Conservation (phyloP, 2,329 filamentous ascomycete species). For the Pseudogymnoascus sp. region DNA sequence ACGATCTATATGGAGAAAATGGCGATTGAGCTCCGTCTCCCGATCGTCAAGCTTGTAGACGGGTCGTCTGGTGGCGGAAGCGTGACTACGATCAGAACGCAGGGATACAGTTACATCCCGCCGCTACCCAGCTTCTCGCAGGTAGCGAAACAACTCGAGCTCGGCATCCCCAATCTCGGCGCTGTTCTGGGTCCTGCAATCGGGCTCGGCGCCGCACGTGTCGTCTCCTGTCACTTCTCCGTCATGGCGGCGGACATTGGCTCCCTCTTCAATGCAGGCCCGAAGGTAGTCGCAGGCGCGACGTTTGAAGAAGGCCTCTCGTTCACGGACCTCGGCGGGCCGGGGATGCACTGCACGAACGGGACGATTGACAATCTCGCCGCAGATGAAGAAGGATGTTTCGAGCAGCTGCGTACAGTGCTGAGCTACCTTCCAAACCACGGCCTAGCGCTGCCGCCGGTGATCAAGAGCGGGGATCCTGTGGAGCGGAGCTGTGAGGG, state of each 20-base stretch:
- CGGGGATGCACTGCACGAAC: conserved; percentile 55
- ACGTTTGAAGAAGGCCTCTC: conserved; percentile 57
- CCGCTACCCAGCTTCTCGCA: conserved; percentile 46
- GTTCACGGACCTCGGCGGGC: conserved; percentile 53
- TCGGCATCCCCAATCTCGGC: conserved; percentile 57
- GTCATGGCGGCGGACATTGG: conserved; percentile 60
- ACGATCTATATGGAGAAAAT: conserved; percentile 57
- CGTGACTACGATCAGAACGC: conserved; percentile 49
- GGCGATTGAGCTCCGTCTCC: conserved; percentile 47
- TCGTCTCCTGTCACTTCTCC: conserved; percentile 55
- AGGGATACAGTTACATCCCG: conserved; percentile 53
- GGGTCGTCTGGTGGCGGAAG: conserved; percentile 56
- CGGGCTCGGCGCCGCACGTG: conserved; percentile 53
- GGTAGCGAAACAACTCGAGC: conserved; percentile 51
- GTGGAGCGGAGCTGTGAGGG: conserved; percentile 40
- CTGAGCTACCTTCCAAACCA: conserved; percentile 51
- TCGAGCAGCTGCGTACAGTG: conserved; percentile 51
- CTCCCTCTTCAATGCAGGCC: conserved; percentile 56
- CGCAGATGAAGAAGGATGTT: conserved; percentile 51
- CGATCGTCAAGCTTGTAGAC: conserved; percentile 58
- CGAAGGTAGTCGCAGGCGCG: conserved; percentile 53
- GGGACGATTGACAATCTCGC: conserved; percentile 61
- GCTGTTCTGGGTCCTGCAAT: conserved; percentile 58
- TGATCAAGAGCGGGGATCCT: conserved; percentile 40
- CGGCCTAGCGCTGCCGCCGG: conserved; percentile 47